Base-by-base conservation (phyloP, 2,329 filamentous ascomycete species). In the Bipolaris cookei region DNA sequence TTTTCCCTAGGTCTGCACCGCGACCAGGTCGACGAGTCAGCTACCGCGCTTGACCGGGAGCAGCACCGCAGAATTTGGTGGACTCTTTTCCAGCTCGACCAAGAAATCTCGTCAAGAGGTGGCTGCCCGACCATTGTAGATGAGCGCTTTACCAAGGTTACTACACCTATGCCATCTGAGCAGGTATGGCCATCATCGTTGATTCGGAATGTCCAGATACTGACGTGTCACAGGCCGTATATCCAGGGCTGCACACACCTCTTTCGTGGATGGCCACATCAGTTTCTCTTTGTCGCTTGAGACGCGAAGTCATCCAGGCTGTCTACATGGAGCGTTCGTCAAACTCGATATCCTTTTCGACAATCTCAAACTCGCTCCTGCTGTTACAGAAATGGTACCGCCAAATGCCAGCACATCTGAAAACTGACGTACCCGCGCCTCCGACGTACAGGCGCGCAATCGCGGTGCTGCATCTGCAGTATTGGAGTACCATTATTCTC, bases 21-120 rank as follows among this genome's bases (percentile, higher is more conserved):
- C 6, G 72, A 76, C 32, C 70, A 74, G 39, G 32, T 72, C n/a
- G 67, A 71, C 0, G 65, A 68, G 10, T 67, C 66, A 5, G 68
- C 65, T 4, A 62, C 61, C 6, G 54, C 64, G 6, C 58, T 72
- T 51, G 73, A 76, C 28, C 66, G 69, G 25, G 72, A 76, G 35
- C 72, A 72, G 34, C 70, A 74, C 46, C 68, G 74, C 6, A 66
- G 74, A 13, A 72, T 76, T 42, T 76, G 74, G 74, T 76, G 73
- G 73, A 75, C 74, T 7, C 48, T 76, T 8, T 76, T 72, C 42
- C 67, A 61, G 0, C 71, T 76, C 3, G 74, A 76, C 37, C 68
- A 73, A 47, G 74, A 76, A 38, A 64, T 76, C 39, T 73, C 73
- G 0, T 70, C 71, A n/a, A 63, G 73, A 61, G 70, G 73, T 28